These are phyloP conservation scores for Cutaneotrichosporon arboriforme DNA, from an alignment of 1,284 basidiomycete species.

Conservation along the genomic window DNA sequence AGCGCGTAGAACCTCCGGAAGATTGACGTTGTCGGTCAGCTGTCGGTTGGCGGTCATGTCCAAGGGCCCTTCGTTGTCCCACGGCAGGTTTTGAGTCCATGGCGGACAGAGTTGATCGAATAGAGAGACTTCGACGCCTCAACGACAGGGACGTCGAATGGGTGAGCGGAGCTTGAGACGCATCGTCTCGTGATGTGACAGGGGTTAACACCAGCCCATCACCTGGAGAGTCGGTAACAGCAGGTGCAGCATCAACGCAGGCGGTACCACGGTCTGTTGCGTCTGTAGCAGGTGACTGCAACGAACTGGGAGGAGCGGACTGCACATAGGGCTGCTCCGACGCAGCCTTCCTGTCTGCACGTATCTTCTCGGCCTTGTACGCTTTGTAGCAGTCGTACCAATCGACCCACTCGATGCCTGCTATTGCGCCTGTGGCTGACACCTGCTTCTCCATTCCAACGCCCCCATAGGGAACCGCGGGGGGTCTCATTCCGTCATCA, in stretches of 20 bases:
- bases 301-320: not conserved
- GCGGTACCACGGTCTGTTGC: not conserved
- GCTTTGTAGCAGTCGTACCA: slow-evolving; percentile 56
- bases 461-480: not conserved
- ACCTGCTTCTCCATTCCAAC: slow-evolving; percentile 31
- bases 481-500: no score
- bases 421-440: slow-evolving; percentile 34
- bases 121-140: slow-evolving; percentile 32
- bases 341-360: slow-evolving; percentile 40
- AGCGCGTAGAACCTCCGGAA: slow-evolving; percentile 27
- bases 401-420: slow-evolving; percentile 56
- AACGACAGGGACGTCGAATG: slow-evolving; percentile 3
- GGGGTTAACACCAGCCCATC: slow-evolving; percentile 17
- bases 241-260: no score
- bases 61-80: slow-evolving; percentile 20
- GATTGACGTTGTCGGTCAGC: slow-evolving; percentile 23
- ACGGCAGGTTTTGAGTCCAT: slow-evolving; percentile 35
- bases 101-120: slow-evolving; percentile 30
- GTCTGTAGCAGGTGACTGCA: not conserved
- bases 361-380: slow-evolving; percentile 55
- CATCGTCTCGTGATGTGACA: slow-evolving; percentile 30
- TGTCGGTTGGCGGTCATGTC: slow-evolving; percentile 21
- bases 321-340: not conserved
- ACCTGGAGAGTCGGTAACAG: not conserved
- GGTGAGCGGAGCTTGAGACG: not conserved